Evolutionary conservation across 768 basidiomycete species (phyloP), one percentile per base, ranked within the genome.

Genomic region (Hericium coralloides): DNA sequence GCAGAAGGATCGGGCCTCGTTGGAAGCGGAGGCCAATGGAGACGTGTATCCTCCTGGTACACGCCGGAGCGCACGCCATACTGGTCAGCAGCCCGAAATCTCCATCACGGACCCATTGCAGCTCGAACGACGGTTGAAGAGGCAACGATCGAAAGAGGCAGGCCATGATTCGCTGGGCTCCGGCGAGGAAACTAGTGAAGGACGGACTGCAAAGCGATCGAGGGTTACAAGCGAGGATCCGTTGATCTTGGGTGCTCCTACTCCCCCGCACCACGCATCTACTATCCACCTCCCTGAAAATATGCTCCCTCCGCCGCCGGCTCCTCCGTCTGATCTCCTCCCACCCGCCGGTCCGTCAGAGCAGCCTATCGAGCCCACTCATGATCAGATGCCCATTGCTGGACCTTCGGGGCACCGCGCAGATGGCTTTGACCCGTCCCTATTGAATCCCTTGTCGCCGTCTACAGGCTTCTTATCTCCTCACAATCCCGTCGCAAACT

Each of bases 41-140:
- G 64, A 64, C 55, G 56, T 60, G 1, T 73, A 76, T 56, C 73
- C 77, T 1, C 76, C 78, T 14, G 83, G 78, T n/a, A 76, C 79
- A 1, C 73, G 90, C 58, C 75, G 89, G 60, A 91, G 88, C 61
- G 83, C 86, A 2, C 77, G 92, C 43, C 76, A 83, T 55, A 89
- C 82, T 65, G 91, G 91, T 1, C 78, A 80, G 56, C 74, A 81
- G 55, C 85, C 83, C 3, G 90, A 93, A 65, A 70, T 87, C 38
- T 62, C 76, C 6, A 86, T 90, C 56, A 89, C 87, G 2, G 91
- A 91, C 64, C 85, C 87, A 15, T 77, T 82, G 25, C 78, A 81
- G 63, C 74, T 93, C 7, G 91, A 92, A 69, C 78, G 91, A 75
- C 72, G 48, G 73, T 66, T 51, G 74, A 80, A 53, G 78, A 79